phyloP scores from a whole-genome alignment of 192 early-diverging fungal species.

The Gaertneriomyces sp. region DNA sequence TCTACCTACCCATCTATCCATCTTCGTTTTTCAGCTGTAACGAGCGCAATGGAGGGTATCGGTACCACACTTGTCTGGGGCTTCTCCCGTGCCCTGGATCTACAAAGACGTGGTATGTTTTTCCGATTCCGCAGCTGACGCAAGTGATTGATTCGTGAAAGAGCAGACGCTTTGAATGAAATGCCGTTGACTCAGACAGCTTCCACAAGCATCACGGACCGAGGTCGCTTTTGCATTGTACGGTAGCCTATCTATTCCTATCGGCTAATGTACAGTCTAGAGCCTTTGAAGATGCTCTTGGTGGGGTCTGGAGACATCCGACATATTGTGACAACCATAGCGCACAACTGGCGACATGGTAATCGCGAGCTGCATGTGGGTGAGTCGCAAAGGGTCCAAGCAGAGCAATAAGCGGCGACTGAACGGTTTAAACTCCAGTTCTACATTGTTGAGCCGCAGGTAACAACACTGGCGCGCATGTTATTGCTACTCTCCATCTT shows the following conservation, averaged over 20 bases:
- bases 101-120: conserved; percentile 22
- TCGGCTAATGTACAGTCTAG: conserved; percentile 5
- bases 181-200: too few species aligned
- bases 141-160: too few species aligned
- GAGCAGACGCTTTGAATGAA: too few species aligned
- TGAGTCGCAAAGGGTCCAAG: neutral
- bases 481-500: conserved; percentile 44
- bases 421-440: conserved; percentile 34
- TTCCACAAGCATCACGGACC: neutral
- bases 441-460: conserved; percentile 51
- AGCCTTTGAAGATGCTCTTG: conserved; percentile 37
- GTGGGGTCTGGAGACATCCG: conserved; percentile 43
- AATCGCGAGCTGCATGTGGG: neutral
- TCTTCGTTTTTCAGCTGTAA: too few species aligned
- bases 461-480: conserved; percentile 38
- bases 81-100: conserved; percentile 41
- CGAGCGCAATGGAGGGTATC: conserved; percentile 34
- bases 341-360: conserved; percentile 34
- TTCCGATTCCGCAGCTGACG: too few species aligned
- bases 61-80: conserved; percentile 42
- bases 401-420: neutral
- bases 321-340: conserved; percentile 50
- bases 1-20: too few species aligned
- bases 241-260: neutral
- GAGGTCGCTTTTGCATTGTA: neutral